Percentiles rank a stretch among this genome's conserved stretches.
These are phyloP conservation scores for Pseudogymnoascus sp. DNA, from an alignment of 2,329 filamentous ascomycete genomes.

Conservation along the genomic window DNA sequence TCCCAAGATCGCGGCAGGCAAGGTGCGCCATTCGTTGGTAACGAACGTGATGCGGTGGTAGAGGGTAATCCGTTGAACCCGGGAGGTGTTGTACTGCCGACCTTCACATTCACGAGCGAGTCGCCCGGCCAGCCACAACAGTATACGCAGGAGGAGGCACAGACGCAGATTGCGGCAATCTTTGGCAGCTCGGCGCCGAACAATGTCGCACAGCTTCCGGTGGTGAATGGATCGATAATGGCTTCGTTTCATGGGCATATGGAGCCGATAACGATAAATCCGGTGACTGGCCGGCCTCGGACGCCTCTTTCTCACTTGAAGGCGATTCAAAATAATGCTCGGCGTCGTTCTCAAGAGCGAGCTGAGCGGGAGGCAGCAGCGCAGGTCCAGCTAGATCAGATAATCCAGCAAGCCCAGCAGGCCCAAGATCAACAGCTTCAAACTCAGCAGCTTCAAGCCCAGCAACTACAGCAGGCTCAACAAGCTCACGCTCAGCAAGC, in stretches of 20 bases:
- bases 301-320: neutral
- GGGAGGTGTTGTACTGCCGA: neutral
- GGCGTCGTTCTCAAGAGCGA: slow-evolving; percentile 8
- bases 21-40: neutral
- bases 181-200: neutral
- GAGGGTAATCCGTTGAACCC: neutral
- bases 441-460: neutral
- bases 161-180: neutral
- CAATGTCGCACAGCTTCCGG: neutral
- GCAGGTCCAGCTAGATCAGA: neutral
- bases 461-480: neutral
- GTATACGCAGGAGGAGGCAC: neutral
- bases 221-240: slow-evolving; percentile 2
- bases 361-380: neutral
- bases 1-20: neutral
- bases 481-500: neutral
- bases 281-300: neutral
- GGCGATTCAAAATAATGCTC: neutral
- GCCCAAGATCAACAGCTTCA: neutral
- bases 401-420: neutral
- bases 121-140: slow-evolving; percentile 1
- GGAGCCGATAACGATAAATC: slow-evolving; percentile 4
- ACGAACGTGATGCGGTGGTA: neutral
- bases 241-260: slow-evolving; percentile 2
- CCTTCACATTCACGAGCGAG: neutral